These are phyloP conservation scores for Yamadazyma tumulicola DNA, from an alignment of 805 yeast species.

Conservation along the genomic window DNA sequence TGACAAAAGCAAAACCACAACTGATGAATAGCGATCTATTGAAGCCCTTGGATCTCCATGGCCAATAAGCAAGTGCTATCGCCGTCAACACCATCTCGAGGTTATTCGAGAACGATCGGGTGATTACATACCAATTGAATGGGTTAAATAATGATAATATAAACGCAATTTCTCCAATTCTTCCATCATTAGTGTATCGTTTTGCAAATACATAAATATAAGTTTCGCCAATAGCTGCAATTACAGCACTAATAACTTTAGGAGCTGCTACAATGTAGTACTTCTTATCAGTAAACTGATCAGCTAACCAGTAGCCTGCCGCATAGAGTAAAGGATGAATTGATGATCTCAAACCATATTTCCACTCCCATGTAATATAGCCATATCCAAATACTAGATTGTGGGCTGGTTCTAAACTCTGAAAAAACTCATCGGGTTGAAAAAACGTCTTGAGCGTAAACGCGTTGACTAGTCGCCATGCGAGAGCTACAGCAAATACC, in stretches of 20 bases:
- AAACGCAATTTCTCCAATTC: slow-evolving; percentile 41
- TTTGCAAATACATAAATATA: slow-evolving; percentile 48
- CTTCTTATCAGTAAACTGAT: slow-evolving; percentile 11
- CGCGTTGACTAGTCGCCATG: slow-evolving; percentile 49
- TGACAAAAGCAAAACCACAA: slow-evolving; percentile 51
- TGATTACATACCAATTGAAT: slow-evolving; percentile 77
- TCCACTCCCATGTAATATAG: slow-evolving; percentile 94
- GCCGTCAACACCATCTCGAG: slow-evolving; percentile 72
- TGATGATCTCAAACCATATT: slow-evolving; percentile 66
- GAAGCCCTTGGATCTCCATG: slow-evolving; percentile 41
- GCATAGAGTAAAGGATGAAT: slow-evolving; percentile 76
- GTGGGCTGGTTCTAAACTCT: slow-evolving; percentile 91
- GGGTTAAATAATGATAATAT: slow-evolving; percentile 56
- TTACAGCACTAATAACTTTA: slow-evolving; percentile 60
- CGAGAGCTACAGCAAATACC: slow-evolving; percentile 5
- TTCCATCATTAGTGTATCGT: slow-evolving; percentile 29
- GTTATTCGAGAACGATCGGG: slow-evolving; percentile 84
- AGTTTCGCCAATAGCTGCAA: slow-evolving; percentile 73
- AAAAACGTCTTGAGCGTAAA: slow-evolving; percentile 68
- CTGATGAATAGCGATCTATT: slow-evolving; percentile 20
- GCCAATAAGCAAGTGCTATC: slow-evolving; percentile 68
- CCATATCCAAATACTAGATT: slow-evolving; percentile 72
- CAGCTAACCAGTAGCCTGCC: slow-evolving; percentile 33
- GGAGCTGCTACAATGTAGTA: slow-evolving; percentile 54
- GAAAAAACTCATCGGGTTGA: slow-evolving; percentile 97